Evolutionary conservation across 129 eudicot species (phyloP).

Genomic region (Centaurea solstitialis): DNA sequence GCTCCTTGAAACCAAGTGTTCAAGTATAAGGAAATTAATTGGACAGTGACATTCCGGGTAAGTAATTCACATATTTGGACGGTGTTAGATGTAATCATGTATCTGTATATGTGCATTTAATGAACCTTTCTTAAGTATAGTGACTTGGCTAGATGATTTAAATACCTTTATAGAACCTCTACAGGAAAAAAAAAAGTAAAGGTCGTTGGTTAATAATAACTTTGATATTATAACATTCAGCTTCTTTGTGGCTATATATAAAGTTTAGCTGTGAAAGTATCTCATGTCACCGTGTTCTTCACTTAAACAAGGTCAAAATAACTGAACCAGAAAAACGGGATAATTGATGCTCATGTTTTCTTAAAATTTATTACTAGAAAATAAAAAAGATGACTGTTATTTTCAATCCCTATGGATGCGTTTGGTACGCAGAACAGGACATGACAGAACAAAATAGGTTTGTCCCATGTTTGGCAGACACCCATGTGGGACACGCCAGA

Average conservation of each 20-base stretch:
- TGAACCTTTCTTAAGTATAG: background rate
- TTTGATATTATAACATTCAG: constrained; percentile 4
- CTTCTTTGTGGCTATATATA: background rate
- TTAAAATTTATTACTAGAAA: background rate
- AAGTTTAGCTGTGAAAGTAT: background rate
- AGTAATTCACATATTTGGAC: background rate
- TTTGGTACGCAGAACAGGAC: no score
- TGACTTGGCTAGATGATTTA: background rate
- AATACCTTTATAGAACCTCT: background rate
- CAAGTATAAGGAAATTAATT: background rate
- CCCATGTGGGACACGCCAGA: no score
- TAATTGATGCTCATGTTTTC: background rate
- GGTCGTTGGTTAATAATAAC: background rate
- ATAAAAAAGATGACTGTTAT: background rate
- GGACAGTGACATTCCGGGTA: background rate
- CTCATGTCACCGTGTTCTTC: background rate
- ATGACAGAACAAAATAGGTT: no score
- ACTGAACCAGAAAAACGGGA: background rate
- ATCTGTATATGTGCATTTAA: background rate
- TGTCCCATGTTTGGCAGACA: no score
- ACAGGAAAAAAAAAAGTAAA: background rate
- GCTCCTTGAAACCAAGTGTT: background rate
- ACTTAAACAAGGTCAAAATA: background rate
- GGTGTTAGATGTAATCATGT: background rate
- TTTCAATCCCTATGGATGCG: no score